Base-by-base conservation (phyloP, 2,329 filamentous ascomycete genomes). In the Pyrenophora seminiperda region DNA sequence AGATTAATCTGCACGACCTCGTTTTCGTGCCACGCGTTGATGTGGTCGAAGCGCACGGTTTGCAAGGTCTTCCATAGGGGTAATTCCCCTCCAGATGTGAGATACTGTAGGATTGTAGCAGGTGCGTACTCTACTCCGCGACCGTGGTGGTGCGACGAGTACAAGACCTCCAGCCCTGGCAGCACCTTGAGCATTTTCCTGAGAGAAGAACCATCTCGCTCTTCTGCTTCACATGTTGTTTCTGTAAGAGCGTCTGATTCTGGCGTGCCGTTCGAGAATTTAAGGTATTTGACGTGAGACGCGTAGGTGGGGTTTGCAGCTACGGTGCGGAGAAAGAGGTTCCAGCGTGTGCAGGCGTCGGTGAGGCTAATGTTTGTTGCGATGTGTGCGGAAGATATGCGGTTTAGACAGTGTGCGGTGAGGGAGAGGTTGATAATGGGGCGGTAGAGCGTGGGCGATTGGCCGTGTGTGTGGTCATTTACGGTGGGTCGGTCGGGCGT, bases 331-430 rank as follows among this genome's bases (percentile, higher is more conserved):
- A 48, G 33, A 14, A 52, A 52, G 4, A 52, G 22, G 29, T 38
- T n/a, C 44, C 44, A 52, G 20, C 49, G 49, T 13, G 18, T 10
- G 14, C 31, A 34, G 20, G 22, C 20, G 10, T 20, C 29, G 11
- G 44, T 48, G 5, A 52, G 36, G 17, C 43, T 47, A 14, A 48
- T 32, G n/a, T 48, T 52, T 7, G 39, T 52, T 29, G 49, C 49
- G 2, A 52, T 52, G 6, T 48, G 44, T 3, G 18, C 22, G 13
- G 49, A 48, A 6, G 49, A 48, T n/a, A 52, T 48, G 22, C 49
- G 39, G 19, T 37, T 48, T 4, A 52, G 39, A 5, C 39, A 37
- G 20, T 52, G 49, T 4, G 49, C 43, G 3, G 44, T 48, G 13
- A 52, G 13, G 1, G 49, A 52, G 14, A 52, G 22, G 29, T 27